Evolutionary conservation across 2,329 filamentous ascomycete species (phyloP).

Genomic region (Penicillium sp.): DNA sequence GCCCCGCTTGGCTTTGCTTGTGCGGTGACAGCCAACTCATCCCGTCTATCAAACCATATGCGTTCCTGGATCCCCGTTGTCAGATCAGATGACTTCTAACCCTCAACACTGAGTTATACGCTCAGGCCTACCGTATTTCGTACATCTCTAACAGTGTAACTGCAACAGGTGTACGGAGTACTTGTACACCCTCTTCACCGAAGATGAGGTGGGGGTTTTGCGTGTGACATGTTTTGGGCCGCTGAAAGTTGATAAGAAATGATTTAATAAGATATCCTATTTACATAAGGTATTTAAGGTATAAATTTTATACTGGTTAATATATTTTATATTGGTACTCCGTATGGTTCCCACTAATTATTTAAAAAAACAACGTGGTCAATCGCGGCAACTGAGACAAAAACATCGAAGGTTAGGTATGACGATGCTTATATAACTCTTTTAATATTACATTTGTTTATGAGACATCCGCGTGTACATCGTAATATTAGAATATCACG

Average conservation of each 20-base stretch:
- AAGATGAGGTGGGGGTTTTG: background rate
- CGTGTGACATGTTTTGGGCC: constrained; percentile 5
- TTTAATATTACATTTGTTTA: background rate
- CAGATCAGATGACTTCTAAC: constrained; percentile 16
- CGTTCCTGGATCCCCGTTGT: constrained; percentile 28
- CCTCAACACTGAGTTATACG: background rate
- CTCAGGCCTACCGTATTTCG: constrained; percentile 13
- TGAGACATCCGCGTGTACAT: background rate
- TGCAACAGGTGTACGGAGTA: background rate
- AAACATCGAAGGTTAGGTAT: background rate
- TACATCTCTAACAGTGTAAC: background rate
- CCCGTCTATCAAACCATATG: constrained; percentile 19
- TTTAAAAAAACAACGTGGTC: background rate
- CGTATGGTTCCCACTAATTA: background rate
- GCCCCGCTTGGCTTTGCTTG: constrained; percentile 1
- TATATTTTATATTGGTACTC: background rate
- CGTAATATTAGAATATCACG: background rate
- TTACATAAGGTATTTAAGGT: background rate
- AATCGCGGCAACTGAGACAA: constrained; percentile 4
- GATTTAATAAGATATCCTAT: background rate
- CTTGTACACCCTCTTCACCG: background rate
- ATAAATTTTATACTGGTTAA: background rate
- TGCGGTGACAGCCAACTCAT: constrained; percentile 4
- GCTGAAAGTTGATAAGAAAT: background rate
- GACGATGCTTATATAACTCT: background rate